These are phyloP conservation scores for Acidomyces sp. DNA, from an alignment of 495 filamentous ascomycete species.

Conservation along the genomic window DNA sequence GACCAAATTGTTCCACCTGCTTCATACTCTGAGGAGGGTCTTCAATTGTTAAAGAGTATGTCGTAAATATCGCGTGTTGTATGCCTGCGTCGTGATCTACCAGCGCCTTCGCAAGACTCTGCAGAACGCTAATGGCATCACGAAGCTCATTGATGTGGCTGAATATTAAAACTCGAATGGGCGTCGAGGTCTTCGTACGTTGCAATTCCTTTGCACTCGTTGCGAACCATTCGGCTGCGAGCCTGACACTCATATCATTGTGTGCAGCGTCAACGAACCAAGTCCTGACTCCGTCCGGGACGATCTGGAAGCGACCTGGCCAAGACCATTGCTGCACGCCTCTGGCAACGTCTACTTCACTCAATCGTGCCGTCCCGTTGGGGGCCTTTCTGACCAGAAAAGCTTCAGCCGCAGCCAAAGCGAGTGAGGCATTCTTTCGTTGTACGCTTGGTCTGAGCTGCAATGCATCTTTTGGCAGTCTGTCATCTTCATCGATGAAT, in stretches of 20 bases:
- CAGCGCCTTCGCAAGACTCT: conserved; percentile 25
- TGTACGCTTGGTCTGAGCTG: conserved; percentile 30
- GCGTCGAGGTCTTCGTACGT: background rate
- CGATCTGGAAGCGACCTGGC: conserved; percentile 35
- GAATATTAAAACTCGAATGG: conserved; percentile 20
- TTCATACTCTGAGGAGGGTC: background rate
- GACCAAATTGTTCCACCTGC: background rate
- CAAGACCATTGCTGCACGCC: conserved; percentile 32
- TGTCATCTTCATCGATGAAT: conserved; percentile 9
- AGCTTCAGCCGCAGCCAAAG: conserved; percentile 21
- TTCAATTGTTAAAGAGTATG: conserved; percentile 7
- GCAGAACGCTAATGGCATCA: conserved; percentile 28
- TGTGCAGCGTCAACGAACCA: conserved; percentile 42
- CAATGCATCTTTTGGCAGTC: conserved; percentile 20
- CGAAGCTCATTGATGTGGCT: conserved; percentile 32
- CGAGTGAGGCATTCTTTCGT: conserved; percentile 32
- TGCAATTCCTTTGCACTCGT: background rate
- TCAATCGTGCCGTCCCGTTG: background rate
- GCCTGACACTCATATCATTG: conserved; percentile 34
- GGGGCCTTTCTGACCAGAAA: background rate
- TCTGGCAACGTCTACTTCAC: conserved; percentile 20
- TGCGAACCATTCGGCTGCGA: conserved; percentile 35
- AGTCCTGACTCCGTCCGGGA: conserved; percentile 21
- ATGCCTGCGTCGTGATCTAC: conserved; percentile 17
- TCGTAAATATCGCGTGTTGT: conserved; percentile 24